These are phyloP conservation scores for Aspergillus alliaceus DNA, from an alignment of 2,329 filamentous ascomycete species.

Conservation along the genomic window DNA sequence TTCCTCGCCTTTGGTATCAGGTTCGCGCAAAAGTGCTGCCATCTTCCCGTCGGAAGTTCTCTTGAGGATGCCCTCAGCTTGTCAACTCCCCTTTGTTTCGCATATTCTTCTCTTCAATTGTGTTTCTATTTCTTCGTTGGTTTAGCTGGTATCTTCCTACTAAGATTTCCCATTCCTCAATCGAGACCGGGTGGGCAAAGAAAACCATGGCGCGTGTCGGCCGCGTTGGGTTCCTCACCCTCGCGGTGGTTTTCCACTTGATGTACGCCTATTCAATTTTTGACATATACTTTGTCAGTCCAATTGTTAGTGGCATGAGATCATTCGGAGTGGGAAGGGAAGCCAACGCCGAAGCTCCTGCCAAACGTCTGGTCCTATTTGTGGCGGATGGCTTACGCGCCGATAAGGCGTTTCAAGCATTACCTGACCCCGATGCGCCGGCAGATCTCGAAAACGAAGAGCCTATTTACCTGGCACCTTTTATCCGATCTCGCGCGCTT, in stretches of 20 bases:
- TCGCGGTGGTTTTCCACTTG: conserved; percentile 89
- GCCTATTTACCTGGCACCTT: conserved; percentile 83
- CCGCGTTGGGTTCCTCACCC: conserved; percentile 79
- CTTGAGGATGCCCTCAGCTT: neutral
- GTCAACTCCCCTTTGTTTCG: neutral
- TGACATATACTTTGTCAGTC: conserved; percentile 97
- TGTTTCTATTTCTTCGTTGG: neutral
- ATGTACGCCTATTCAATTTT: conserved; percentile 96
- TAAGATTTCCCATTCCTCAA: neutral
- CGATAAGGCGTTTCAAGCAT: conserved; percentile 95
- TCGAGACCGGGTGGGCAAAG: conserved; percentile 5
- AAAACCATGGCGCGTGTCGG: conserved; percentile 53
- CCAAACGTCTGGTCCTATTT: conserved; percentile 86
- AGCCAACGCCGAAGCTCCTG: conserved; percentile 65
- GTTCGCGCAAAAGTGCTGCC: conserved; percentile 11
- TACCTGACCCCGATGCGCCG: conserved; percentile 67
- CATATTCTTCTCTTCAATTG: neutral
- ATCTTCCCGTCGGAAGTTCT: neutral
- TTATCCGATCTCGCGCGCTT: conserved; percentile 83
- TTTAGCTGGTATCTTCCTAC: neutral
- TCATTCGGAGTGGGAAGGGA: conserved; percentile 70
- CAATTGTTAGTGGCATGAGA: conserved; percentile 93
- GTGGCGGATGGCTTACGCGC: conserved; percentile 97
- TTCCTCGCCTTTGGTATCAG: conserved; percentile 18
- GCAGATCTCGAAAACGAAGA: conserved; percentile 26